A percentile compares a stretch with the other conserved stretches of the same genome.
Conservation (phyloP, 1,139 yeast genomes). For the Ogataea hybrid region DNA sequence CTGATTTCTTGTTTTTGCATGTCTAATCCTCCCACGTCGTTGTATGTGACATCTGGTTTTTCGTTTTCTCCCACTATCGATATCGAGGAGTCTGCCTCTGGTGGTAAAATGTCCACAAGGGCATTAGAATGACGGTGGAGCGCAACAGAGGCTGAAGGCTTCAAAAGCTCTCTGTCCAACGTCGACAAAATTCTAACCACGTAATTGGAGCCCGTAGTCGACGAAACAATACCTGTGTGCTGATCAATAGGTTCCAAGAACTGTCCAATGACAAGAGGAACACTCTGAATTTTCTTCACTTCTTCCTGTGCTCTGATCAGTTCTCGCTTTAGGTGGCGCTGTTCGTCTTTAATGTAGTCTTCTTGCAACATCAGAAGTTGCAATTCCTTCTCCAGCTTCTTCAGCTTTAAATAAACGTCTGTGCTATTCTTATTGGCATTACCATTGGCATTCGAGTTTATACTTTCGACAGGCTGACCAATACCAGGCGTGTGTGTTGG, state of each 20-base stretch:
- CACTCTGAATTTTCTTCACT: slow-evolving; percentile 95
- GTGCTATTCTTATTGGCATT: slow-evolving; percentile 26
- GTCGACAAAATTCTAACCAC: slow-evolving; percentile 95
- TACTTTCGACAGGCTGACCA: slow-evolving; percentile 24
- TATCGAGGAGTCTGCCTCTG: slow-evolving; percentile 97
- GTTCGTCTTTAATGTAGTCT: slow-evolving; percentile 96
- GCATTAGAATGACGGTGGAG: slow-evolving; percentile 98
- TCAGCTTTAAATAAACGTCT: slow-evolving; percentile 80
- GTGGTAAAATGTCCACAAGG: slow-evolving; percentile 93
- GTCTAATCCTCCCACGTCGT: slow-evolving; percentile 98
- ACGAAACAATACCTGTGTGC: slow-evolving; percentile 92
- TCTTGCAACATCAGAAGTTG: slow-evolving; percentile 85
- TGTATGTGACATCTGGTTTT: slow-evolving; percentile 66
- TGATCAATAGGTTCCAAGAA: slow-evolving; percentile 97
- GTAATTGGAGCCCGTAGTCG: slow-evolving; percentile 96
- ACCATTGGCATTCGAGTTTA: slow-evolving; percentile 17
- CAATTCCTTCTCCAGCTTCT: slow-evolving; percentile 84
- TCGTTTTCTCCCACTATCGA: slow-evolving; percentile 94
- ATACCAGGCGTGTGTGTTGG: slow-evolving; percentile 32
- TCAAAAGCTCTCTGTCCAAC: slow-evolving; percentile 88
- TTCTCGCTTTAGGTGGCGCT: slow-evolving; percentile 92
- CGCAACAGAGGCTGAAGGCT: slow-evolving; percentile 95
- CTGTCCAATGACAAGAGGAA: slow-evolving; percentile 97
- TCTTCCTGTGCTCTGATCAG: slow-evolving; percentile 97
- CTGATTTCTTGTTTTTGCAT: slow-evolving; percentile 99